These are phyloP conservation scores for Lolium rigidum DNA, from an alignment of 176 grass and related monocot genomes.

Conservation along the genomic window DNA sequence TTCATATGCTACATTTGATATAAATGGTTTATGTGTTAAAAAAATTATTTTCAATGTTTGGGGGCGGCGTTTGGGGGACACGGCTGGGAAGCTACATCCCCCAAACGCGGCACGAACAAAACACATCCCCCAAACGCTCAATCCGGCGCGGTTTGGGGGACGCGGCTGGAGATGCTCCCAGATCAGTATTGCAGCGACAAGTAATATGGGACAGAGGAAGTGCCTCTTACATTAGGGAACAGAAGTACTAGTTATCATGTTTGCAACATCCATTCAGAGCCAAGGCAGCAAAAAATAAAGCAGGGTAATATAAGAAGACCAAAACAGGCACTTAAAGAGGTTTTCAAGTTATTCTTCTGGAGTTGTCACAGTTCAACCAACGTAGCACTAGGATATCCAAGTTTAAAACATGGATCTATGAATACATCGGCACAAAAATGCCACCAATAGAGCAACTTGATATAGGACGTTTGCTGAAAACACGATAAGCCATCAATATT, in stretches of 20 bases:
- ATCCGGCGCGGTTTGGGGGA: too few species aligned
- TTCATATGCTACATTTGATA: too few species aligned
- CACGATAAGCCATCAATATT: not conserved
- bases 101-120: too few species aligned
- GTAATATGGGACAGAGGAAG: too few species aligned
- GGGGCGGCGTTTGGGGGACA: too few species aligned
- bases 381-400: conserved; percentile 35
- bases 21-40: too few species aligned
- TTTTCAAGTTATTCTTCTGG: conserved; percentile 45
- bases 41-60: too few species aligned
- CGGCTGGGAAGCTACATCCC: too few species aligned
- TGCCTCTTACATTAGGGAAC: too few species aligned
- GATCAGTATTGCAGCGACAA: too few species aligned
- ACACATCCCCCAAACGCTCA: too few species aligned
- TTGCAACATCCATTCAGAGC: not conserved
- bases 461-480: conserved; percentile 22
- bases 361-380: conserved; percentile 40
- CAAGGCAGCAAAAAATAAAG: conserved; percentile 4
- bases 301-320: conserved; percentile 5
- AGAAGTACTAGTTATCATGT: not conserved
- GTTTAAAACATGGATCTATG: conserved; percentile 37
- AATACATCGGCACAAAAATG: conserved; percentile 42
- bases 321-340: not conserved
- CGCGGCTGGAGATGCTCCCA: too few species aligned
- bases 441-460: conserved; percentile 11